phyloP scores from a whole-genome alignment of 495 filamentous ascomycete species.

The Aspergillus mulundensis region DNA sequence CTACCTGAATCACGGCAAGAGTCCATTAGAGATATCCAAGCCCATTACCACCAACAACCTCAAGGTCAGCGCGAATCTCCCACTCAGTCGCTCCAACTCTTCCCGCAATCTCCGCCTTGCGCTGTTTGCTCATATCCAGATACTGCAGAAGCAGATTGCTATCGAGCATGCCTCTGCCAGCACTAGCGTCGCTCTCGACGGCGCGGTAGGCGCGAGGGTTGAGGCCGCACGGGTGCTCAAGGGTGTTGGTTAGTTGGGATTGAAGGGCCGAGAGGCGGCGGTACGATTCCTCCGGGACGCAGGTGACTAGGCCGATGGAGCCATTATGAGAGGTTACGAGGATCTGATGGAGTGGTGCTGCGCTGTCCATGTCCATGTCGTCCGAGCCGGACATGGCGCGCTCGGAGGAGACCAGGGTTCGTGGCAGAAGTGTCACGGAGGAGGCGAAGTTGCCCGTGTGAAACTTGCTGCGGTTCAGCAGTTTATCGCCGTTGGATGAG shows the following conservation, averaged over 20 bases:
- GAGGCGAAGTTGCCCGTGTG: slow-evolving; percentile 75
- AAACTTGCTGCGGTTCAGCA: slow-evolving; percentile 84
- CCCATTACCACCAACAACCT: slow-evolving; percentile 57
- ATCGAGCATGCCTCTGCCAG: slow-evolving; percentile 59
- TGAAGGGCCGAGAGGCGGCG: slow-evolving; percentile 79
- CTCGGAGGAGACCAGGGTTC: slow-evolving; percentile 48
- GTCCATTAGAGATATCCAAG: slow-evolving; percentile 41
- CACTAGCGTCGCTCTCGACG: slow-evolving; percentile 45
- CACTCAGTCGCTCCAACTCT: slow-evolving; percentile 57
- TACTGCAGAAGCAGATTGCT: slow-evolving; percentile 59
- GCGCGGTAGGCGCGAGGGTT: slow-evolving; percentile 76
- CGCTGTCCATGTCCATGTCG: slow-evolving; percentile 38
- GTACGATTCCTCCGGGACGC: slow-evolving; percentile 75
- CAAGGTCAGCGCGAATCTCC: slow-evolving; percentile 56
- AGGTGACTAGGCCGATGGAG: slow-evolving; percentile 67
- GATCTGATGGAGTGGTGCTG: slow-evolving; percentile 46
- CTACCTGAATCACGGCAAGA: too few species aligned
- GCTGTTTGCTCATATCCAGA: slow-evolving; percentile 63
- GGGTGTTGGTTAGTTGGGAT: slow-evolving; percentile 67
- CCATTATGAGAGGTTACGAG: slow-evolving; percentile 72
- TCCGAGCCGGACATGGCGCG: slow-evolving; percentile 29
- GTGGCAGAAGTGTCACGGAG: slow-evolving; percentile 70
- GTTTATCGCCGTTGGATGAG: slow-evolving; percentile 79
- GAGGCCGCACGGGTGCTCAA: slow-evolving; percentile 72
- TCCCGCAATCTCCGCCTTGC: slow-evolving; percentile 64